Evolutionary conservation across 345 rosid species (phyloP).

Genomic region (Lumnitzera littorea): DNA sequence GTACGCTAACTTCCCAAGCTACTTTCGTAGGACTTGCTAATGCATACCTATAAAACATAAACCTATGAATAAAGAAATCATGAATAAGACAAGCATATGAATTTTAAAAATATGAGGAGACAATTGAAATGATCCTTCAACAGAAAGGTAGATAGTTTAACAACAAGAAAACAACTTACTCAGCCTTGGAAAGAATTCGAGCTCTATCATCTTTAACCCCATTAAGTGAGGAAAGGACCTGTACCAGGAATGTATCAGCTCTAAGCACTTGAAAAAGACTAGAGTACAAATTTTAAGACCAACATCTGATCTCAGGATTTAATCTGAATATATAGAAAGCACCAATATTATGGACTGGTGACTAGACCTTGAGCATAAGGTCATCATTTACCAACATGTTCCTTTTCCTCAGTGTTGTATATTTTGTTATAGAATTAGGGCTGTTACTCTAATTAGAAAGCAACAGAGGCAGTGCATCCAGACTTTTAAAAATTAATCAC

Average conservation of each 20-base stretch:
- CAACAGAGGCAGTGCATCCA: no score
- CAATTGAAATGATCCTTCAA: not conserved
- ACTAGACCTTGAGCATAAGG: not conserved
- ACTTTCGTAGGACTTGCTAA: slow-evolving; percentile 54
- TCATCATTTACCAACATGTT: no score
- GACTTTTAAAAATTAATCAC: no score
- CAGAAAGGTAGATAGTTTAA: not conserved
- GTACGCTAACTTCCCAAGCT: slow-evolving; percentile 53
- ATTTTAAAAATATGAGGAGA: not conserved
- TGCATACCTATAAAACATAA: slow-evolving; percentile 46
- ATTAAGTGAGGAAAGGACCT: slow-evolving; percentile 70
- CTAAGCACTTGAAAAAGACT: not conserved
- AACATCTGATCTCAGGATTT: not conserved
- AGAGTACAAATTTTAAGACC: not conserved
- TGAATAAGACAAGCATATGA: no score
- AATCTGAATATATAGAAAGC: no score
- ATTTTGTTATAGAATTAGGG: no score
- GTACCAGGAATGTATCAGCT: slow-evolving; percentile 16
- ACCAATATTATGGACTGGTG: not conserved
- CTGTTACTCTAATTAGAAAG: no score
- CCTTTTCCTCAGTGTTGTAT: no score
- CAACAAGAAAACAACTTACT: slow-evolving; percentile 37
- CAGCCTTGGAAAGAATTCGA: slow-evolving; percentile 60
- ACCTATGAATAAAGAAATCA: not conserved
- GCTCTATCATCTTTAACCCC: slow-evolving; percentile 54